These are phyloP conservation scores for Saccharomyces hybrid DNA, from an alignment of 1,139 yeast species.

Conservation along the genomic window DNA sequence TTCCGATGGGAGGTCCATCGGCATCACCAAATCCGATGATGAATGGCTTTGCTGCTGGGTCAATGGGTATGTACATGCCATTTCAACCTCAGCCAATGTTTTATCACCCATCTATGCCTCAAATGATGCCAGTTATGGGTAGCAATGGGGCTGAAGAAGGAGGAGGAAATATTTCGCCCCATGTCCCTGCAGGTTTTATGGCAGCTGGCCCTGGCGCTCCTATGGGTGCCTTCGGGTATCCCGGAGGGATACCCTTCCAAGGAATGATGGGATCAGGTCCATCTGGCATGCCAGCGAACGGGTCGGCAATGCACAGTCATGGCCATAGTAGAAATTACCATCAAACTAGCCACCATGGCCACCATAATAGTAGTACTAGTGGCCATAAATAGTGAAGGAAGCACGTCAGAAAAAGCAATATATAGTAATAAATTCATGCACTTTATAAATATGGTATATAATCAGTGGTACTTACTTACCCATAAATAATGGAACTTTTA, in stretches of 20 bases:
- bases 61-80: slow-evolving; percentile 30
- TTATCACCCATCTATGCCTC: slow-evolving; percentile 28
- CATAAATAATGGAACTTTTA: not conserved
- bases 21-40: slow-evolving; percentile 22
- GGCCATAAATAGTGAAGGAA: slow-evolving; percentile 4
- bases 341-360: slow-evolving; percentile 14
- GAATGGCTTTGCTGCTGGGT: slow-evolving; percentile 20
- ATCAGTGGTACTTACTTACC: not conserved
- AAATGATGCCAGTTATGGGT: slow-evolving; percentile 28
- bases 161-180: slow-evolving; percentile 18
- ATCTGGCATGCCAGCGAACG: slow-evolving; percentile 6
- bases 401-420: not conserved
- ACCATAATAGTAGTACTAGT: slow-evolving; percentile 10
- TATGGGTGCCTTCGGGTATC: slow-evolving; percentile 25
- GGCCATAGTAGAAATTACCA: slow-evolving; percentile 15
- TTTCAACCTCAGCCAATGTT: slow-evolving; percentile 32
- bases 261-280: slow-evolving; percentile 18
- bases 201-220: slow-evolving; percentile 20
- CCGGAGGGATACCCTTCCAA: slow-evolving; percentile 24
- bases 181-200: slow-evolving; percentile 25
- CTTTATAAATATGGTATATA: not conserved
- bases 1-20: slow-evolving; percentile 23
- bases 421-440: not conserved
- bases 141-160: slow-evolving; percentile 8
- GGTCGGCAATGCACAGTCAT: slow-evolving; percentile 13